Evolutionary conservation across 495 filamentous ascomycete genomes (phyloP), one percentile per base, ranked within the genome.

Genomic region (Platismatia glauca): DNA sequence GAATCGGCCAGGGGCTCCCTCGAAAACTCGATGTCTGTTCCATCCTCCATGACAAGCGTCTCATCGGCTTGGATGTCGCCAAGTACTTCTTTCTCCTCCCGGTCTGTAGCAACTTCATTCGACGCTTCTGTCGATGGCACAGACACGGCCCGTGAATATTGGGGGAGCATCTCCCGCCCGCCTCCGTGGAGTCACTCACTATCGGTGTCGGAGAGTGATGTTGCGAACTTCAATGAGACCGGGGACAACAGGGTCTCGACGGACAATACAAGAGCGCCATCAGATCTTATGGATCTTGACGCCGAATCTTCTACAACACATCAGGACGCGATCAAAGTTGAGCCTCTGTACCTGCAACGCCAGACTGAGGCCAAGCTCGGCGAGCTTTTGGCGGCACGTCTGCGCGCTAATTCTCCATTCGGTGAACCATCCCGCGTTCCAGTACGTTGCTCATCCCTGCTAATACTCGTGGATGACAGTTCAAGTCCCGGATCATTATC

Each of bases 31-130:
- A 58, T 58, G 20, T 67, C 68, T 0, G n/a, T 57, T 15, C 50
- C 61, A 8, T 65, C 64, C 0, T 68, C 66, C 0, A 41, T 55
- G 8, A 68, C 61, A 29, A 66, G 38, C 29, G 22, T 22, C 1
- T 61, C 67, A 12, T 55, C 64, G 1, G 39, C 64, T 18, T 44
- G 61, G 55, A 68, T 66, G 13, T 66, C 68, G 8, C 66, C 68
- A 12, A 65, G 61, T 43, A 67, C 67, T 0, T 70, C 68, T 5
- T 70, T 70, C 43, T 39, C 52, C 12, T 38, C 48, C 9, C 35
- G 46, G 6, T 67, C 66, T 11, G 18, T 53, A 34, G 53, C 46
- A 15, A 65, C 66, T 1, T 70, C 68, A 8, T 65, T 70, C 35
- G 58, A 57, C 27, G 38, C 55, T 13, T 55, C 58, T n/a, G 44